Evolutionary conservation across 345 rosid species (phyloP).

Genomic region (Populus tremula): DNA sequence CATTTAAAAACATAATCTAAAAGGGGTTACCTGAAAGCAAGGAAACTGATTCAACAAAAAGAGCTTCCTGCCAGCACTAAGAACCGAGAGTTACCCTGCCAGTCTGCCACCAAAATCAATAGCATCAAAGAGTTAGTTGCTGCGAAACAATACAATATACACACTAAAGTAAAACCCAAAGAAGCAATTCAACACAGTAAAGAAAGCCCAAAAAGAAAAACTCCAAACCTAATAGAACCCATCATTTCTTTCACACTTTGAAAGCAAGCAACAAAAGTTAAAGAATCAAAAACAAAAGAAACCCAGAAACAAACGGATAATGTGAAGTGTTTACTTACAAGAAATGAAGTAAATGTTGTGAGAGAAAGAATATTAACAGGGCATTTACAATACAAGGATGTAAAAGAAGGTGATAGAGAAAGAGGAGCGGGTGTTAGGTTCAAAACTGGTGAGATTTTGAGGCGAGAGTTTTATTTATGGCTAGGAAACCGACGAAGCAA

Average conservation of each 20-base stretch:
- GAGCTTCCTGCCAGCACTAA: slow-evolving; percentile 18
- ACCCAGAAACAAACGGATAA: slow-evolving; percentile 1
- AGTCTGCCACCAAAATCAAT: slow-evolving; percentile 10
- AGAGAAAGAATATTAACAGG: background rate
- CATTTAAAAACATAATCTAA: slow-evolving; percentile 6
- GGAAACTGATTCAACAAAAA: slow-evolving; percentile 19
- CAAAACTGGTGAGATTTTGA: slow-evolving; percentile 37
- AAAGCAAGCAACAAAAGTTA: slow-evolving; percentile 16
- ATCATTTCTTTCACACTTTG: slow-evolving; percentile 6
- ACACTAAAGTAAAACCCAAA: background rate
- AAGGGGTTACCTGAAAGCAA: slow-evolving; percentile 26
- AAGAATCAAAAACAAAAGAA: background rate
- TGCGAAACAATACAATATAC: background rate
- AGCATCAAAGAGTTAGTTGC: slow-evolving; percentile 1
- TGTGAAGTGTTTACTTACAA: slow-evolving; percentile 16
- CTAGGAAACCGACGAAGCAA: slow-evolving; percentile 28
- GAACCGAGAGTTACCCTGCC: slow-evolving; percentile 12
- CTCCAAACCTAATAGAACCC: slow-evolving; percentile 13
- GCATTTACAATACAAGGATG: background rate
- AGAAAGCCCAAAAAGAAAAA: slow-evolving; percentile 6
- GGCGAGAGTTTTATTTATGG: slow-evolving; percentile 13
- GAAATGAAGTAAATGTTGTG: background rate
- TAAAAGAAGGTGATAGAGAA: background rate
- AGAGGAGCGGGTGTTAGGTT: slow-evolving; percentile 33
- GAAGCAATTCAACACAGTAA: slow-evolving; percentile 8